Percentiles rank a stretch among this genome's conserved stretches.
phyloP scores from a whole-genome alignment of 345 rosid genomes.

The Clausena lansium region DNA sequence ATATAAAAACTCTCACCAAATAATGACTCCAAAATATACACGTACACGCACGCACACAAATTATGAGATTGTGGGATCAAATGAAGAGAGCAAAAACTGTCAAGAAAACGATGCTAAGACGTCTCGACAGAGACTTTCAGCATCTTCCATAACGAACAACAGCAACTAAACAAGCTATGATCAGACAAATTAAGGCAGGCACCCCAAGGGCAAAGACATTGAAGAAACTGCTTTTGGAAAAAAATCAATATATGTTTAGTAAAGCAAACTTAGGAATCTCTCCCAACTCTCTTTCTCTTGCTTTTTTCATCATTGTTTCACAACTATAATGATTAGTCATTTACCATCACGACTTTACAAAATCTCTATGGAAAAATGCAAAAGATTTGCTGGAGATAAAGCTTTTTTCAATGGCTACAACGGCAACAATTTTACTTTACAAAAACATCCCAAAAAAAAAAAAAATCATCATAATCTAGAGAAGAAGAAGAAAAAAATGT shows the following conservation, averaged over 20 bases:
- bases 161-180: neutral
- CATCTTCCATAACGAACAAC: conserved; percentile 13
- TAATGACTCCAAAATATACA: no score
- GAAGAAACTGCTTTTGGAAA: conserved; percentile 8
- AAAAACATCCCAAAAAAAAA: neutral
- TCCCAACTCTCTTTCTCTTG: neutral
- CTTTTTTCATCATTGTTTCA: conserved; percentile 31
- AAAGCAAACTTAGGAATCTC: conserved; percentile 25
- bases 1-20: no score
- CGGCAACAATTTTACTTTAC: neutral
- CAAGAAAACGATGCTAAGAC: neutral
- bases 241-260: neutral
- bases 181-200: no score
- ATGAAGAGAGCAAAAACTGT: neutral
- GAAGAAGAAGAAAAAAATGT: neutral
- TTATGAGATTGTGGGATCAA: neutral
- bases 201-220: neutral
- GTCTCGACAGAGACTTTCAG: neutral
- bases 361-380: conserved; percentile 33
- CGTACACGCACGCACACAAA: no score
- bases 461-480: neutral
- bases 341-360: conserved; percentile 34
- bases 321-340: conserved; percentile 31
- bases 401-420: conserved; percentile 6
- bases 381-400: conserved; percentile 21